These are phyloP conservation scores for Mycena rosella DNA, from an alignment of 768 basidiomycete species.

Conservation along the genomic window DNA sequence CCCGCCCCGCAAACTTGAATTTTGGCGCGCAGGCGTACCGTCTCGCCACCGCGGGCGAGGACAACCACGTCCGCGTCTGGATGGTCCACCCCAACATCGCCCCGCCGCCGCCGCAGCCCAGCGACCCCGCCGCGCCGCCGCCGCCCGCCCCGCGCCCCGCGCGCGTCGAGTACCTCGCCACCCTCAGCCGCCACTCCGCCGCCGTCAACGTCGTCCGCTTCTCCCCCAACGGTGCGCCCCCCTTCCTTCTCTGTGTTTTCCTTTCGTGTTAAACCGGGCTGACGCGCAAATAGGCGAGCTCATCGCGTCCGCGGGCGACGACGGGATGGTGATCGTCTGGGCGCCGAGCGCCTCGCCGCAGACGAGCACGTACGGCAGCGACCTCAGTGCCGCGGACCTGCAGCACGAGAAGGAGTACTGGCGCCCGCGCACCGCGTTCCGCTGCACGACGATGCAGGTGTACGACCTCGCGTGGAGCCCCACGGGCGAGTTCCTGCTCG, in stretches of 20 bases:
- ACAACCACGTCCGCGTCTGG: slow-evolving; percentile 97
- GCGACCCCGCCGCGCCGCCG: too few species aligned
- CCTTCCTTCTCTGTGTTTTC: too few species aligned
- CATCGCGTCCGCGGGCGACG: slow-evolving; percentile 97
- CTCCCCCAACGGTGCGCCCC: slow-evolving; percentile 86
- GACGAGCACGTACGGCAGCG: slow-evolving; percentile 83
- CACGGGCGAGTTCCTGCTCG: slow-evolving; percentile 91
- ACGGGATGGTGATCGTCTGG: slow-evolving; percentile 99
- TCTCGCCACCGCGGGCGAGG: slow-evolving; percentile 95
- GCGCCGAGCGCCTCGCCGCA: slow-evolving; percentile 83
- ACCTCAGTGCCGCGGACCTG: slow-evolving; percentile 80
- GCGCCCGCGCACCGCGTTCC: slow-evolving; percentile 89
- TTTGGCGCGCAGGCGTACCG: slow-evolving; percentile 81
- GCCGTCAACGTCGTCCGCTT: slow-evolving; percentile 97
- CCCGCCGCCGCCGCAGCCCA: too few species aligned
- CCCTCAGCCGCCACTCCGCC: slow-evolving; percentile 91
- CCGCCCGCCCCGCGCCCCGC: slow-evolving; percentile 72
- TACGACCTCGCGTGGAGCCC: slow-evolving; percentile 99
- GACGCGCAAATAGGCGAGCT: too few species aligned
- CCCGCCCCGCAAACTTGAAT: slow-evolving; percentile 64
- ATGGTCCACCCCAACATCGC: slow-evolving; percentile 92
- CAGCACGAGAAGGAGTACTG: slow-evolving; percentile 96
- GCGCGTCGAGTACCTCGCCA: slow-evolving; percentile 96
- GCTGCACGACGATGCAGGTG: slow-evolving; percentile 95
- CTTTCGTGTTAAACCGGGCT: too few species aligned